These are phyloP conservation scores for Daedaleopsis sinensis DNA, from an alignment of 768 basidiomycete genomes.

Conservation along the genomic window DNA sequence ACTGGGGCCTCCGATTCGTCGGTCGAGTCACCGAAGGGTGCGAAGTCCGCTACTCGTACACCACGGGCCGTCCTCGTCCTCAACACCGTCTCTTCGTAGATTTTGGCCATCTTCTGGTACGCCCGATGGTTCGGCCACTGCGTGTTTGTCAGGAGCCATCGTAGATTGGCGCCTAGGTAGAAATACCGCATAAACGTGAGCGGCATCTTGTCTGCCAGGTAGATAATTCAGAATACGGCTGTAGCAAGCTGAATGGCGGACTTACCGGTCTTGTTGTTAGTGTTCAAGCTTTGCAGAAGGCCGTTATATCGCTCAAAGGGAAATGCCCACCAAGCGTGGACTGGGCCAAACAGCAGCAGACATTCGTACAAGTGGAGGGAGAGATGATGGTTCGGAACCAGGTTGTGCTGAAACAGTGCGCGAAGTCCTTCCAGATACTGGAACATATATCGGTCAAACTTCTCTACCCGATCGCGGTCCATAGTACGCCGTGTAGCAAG, in stretches of 20 bases:
- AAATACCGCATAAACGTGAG: neutral
- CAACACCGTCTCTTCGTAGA: no score
- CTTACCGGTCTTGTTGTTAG: conserved; percentile 27
- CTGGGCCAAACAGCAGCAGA: conserved; percentile 33
- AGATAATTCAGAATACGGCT: no score
- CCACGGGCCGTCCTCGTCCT: no score
- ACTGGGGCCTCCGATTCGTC: no score
- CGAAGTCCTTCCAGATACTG: conserved; percentile 31
- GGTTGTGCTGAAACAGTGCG: no score
- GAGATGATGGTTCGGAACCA: conserved; percentile 36
- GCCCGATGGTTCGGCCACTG: no score
- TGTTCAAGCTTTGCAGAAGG: conserved; percentile 27
- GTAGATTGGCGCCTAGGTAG: neutral
- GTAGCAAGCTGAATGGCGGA: no score
- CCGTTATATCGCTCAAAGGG: conserved; percentile 36
- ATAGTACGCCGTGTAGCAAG: conserved; percentile 20
- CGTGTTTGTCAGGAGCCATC: neutral
- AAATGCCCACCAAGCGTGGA: conserved; percentile 27
- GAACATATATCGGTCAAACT: neutral
- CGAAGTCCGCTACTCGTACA: no score
- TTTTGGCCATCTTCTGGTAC: no score
- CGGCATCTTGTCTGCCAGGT: neutral
- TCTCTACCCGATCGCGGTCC: conserved; percentile 3
- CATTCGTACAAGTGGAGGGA: conserved; percentile 34
- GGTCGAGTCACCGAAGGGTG: no score